A percentile compares a stretch with the other conserved stretches of the same genome.
phyloP scores from a whole-genome alignment of 2,329 filamentous ascomycete genomes.

The Trichoderma citrinoviride region DNA sequence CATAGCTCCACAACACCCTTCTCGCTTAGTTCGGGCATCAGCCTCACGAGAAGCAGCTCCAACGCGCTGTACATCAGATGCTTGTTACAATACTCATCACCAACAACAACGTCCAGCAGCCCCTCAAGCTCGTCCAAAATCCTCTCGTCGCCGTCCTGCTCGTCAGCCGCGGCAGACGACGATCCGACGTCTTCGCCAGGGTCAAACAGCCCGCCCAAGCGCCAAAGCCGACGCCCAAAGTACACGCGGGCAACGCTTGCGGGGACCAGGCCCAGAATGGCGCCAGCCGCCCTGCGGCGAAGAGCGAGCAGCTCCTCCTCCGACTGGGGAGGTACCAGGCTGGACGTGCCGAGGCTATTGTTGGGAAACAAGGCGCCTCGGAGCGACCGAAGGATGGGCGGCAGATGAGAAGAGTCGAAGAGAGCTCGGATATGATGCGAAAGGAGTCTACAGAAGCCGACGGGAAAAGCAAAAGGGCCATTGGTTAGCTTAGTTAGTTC shows the following conservation, averaged over 20 bases:
- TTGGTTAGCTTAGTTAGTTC: conserved; percentile 21
- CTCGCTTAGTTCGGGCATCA: conserved; percentile 81
- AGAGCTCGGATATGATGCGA: conserved; percentile 57
- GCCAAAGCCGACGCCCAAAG: conserved; percentile 44
- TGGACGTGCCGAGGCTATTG: conserved; percentile 68
- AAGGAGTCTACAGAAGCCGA: conserved; percentile 49
- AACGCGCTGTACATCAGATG: conserved; percentile 81
- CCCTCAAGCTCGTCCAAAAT: conserved; percentile 60
- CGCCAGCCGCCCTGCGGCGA: conserved; percentile 63
- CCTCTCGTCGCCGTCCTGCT: conserved; percentile 32
- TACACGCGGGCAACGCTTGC: conserved; percentile 49
- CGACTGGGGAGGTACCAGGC: conserved; percentile 58
- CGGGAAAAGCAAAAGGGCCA: conserved; percentile 27
- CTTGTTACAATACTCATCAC: conserved; percentile 87
- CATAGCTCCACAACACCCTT: conserved; percentile 68
- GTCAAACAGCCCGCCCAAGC: conserved; percentile 23
- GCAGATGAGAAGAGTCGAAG: conserved; percentile 62
- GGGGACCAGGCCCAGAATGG: conserved; percentile 51
- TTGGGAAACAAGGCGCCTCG: conserved; percentile 83
- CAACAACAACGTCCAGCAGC: conserved; percentile 73
- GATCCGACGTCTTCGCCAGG: conserved; percentile 23
- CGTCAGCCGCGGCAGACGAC: background rate
- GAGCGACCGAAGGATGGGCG: conserved; percentile 65
- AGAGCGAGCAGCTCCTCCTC: conserved; percentile 60
- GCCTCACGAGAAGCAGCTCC: conserved; percentile 74